Evolutionary conservation across 163 green algal genomes (phyloP).

Genomic region (Chlamydomonas reinhardtii): DNA sequence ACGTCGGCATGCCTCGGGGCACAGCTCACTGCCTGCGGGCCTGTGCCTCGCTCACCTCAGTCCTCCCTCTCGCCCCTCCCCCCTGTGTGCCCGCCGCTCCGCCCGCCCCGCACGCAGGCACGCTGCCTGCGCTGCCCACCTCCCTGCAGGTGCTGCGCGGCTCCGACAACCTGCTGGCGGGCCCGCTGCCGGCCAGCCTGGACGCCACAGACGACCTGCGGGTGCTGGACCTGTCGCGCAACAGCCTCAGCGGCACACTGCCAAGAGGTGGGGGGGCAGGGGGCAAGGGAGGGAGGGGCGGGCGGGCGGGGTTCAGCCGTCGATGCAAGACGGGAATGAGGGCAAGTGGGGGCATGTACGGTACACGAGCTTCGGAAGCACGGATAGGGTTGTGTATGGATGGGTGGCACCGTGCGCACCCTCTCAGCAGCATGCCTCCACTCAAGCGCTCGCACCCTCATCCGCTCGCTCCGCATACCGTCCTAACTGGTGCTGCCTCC

Average conservation of each 20-base stretch:
- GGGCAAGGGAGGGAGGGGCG: neutral
- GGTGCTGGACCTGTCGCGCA: slow-evolving; percentile 40
- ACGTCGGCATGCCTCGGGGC: no score
- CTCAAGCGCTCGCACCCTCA: no score
- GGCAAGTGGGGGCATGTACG: no score
- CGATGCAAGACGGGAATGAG: no score
- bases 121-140: slow-evolving; percentile 23
- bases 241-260: slow-evolving; percentile 33
- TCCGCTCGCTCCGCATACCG: no score
- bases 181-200: slow-evolving; percentile 10
- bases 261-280: neutral
- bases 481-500: no score
- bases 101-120: neutral
- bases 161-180: slow-evolving; percentile 35
- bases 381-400: no score
- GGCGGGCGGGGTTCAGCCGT: neutral
- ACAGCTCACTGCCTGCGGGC: no score
- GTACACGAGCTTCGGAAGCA: no score
- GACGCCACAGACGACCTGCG: neutral
- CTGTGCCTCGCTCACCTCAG: neutral
- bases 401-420: no score
- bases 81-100: no score
- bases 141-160: slow-evolving; percentile 35
- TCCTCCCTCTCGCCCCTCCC: neutral
- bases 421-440: no score